Base-by-base conservation (phyloP, 164 flowering plant species). In the Liquidambar formosana region DNA sequence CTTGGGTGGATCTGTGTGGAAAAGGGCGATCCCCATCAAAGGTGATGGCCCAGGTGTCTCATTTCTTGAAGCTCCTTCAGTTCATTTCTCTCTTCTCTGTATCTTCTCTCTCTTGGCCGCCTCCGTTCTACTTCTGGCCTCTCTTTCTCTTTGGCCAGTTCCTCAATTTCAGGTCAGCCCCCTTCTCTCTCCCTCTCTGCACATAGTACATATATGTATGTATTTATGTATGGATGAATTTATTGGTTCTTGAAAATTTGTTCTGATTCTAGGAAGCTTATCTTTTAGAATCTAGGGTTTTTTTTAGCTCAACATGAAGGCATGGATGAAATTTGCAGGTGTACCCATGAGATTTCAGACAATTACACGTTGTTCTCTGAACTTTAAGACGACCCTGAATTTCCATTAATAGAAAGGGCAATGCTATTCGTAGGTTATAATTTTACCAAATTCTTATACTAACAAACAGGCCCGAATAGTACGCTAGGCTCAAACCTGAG, bases 1-100 rank as follows among this genome's bases (percentile, higher is more conserved):
- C 74, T 73, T 94, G 98, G 98, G 92, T 89, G 12, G 68, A 90
- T 67, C 75, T 90, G 4, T 92, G 97, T 49, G 95, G 95, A 8
- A 80, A 71, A 71, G 82, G 71, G 15, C 73, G 80, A 46, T 92
- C 92, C 75, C 98, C 97, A 13, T 86, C 85, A 13, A 86, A 71
- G 61, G 73, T 82, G 8, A 94, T 92, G 98, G 98, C 98, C 21
- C 63, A 67, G 41, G 82, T 89, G 8, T 82, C 98, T 56, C 91
- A 89, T 70, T 44, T 88, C 66, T 64, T 90, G 26, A 94, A 94
- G 84, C 65, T 87, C 23, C 18, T 92, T 61, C 98, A 94, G 82
- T 76, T 94, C 64, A 14, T 90, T 21, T 83, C 97, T 16, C 80
- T 94, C 63, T 82, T 80, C 75, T 86, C 84, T 3, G 97, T 94